phyloP scores from a whole-genome alignment of 441 rosid species.

The Breynia disticha region DNA sequence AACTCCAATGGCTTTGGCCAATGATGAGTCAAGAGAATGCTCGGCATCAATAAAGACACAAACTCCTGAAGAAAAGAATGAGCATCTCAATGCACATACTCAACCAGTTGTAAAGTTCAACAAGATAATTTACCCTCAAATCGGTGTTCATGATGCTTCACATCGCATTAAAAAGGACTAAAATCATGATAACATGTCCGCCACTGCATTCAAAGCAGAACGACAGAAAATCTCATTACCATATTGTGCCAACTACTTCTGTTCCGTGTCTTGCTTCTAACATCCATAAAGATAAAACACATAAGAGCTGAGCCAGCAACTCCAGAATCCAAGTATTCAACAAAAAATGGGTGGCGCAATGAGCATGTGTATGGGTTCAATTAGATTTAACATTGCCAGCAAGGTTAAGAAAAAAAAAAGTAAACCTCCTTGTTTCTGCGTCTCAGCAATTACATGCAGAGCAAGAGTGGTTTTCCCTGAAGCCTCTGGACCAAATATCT shows the following conservation, averaged over 20 bases:
- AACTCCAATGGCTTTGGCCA: constrained; percentile 79
- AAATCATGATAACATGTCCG: too few species aligned
- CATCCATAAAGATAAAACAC: too few species aligned
- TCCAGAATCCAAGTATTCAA: background rate
- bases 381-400: background rate
- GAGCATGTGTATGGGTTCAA: too few species aligned
- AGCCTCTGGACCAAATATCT: constrained; percentile 97
- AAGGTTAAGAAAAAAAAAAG: constrained; percentile 3
- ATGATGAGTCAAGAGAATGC: constrained; percentile 89
- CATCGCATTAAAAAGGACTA: background rate
- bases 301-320: too few species aligned
- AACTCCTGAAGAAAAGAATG: constrained; percentile 44
- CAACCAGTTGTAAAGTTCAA: constrained; percentile 1
- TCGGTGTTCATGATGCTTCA: background rate
- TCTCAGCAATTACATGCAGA: constrained; percentile 90
- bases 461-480: constrained; percentile 98
- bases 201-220: too few species aligned
- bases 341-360: background rate
- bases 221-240: too few species aligned
- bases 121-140: background rate
- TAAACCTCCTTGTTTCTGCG: constrained; percentile 95
- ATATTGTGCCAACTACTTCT: too few species aligned
- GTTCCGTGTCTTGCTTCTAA: too few species aligned
- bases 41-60: constrained; percentile 95
- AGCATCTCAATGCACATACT: constrained; percentile 6